Conservation (phyloP, 257 asterid genomes). For the Solanum medicagineum region DNA sequence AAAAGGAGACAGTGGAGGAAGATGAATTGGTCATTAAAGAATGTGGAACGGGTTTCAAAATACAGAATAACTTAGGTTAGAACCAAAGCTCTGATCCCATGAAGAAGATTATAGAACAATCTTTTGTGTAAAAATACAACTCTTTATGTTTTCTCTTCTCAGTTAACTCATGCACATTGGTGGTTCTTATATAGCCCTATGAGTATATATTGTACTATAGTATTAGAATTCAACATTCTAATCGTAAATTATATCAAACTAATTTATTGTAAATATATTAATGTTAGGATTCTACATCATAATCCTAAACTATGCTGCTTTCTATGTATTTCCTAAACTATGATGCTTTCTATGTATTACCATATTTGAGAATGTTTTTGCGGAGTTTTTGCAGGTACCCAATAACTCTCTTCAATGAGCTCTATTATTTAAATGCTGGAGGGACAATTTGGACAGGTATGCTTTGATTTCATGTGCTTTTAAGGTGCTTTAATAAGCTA, state of each 20-base stretch:
- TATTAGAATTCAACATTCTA: neutral
- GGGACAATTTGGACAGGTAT: slow-evolving; percentile 97
- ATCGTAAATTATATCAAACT: neutral
- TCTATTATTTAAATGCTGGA: slow-evolving; percentile 85
- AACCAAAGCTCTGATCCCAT: neutral
- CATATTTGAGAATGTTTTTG: slow-evolving; percentile 6
- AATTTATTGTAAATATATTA: neutral
- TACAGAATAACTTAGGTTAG: neutral
- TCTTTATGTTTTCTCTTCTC: neutral
- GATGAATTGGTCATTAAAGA: neutral
- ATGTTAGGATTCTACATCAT: neutral
- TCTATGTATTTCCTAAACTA: neutral
- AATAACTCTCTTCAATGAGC: slow-evolving; percentile 85
- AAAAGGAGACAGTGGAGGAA: neutral
- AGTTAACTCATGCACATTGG: neutral
- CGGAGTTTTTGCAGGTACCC: slow-evolving; percentile 63
- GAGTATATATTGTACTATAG: neutral
- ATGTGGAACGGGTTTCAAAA: neutral
- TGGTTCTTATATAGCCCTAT: neutral
- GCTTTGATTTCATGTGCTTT: neutral
- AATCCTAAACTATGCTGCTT: neutral
- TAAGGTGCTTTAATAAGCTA: neutral
- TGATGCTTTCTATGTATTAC: neutral
- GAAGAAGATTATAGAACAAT: neutral
- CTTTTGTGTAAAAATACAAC: neutral